A percentile compares a stretch with the other conserved stretches of the same genome.
These are phyloP conservation scores for Mycosphaerella sp. DNA, from an alignment of 2,329 filamentous ascomycete species.

Conservation along the genomic window DNA sequence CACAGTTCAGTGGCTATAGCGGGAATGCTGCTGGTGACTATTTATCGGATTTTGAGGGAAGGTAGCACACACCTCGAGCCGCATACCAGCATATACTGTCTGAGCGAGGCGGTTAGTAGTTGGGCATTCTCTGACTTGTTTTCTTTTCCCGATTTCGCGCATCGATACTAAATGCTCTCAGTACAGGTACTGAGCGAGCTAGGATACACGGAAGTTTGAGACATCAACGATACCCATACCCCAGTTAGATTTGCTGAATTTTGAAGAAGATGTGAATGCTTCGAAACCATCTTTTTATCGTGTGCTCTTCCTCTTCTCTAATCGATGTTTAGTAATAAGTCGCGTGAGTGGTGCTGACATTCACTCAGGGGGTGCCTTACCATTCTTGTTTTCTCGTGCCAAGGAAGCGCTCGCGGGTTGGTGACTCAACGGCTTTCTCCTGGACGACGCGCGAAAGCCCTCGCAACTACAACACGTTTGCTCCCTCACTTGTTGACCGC, in stretches of 20 bases:
- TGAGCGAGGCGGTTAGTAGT: neutral
- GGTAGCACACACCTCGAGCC: slow-evolving; percentile 15
- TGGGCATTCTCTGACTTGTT: neutral
- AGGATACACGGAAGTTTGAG: slow-evolving; percentile 3
- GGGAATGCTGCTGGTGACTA: slow-evolving; percentile 26
- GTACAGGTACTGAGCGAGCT: slow-evolving; percentile 2
- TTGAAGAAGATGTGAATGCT: neutral
- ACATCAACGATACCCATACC: slow-evolving; percentile 5
- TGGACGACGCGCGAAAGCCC: too few species aligned
- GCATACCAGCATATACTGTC: neutral
- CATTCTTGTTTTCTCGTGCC: too few species aligned
- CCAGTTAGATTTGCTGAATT: slow-evolving; percentile 5
- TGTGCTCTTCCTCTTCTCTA: neutral
- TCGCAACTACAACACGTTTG: too few species aligned
- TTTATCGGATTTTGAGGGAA: slow-evolving; percentile 32
- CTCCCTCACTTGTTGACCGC: too few species aligned
- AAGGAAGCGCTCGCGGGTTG: neutral
- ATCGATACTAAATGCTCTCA: slow-evolving; percentile 8
- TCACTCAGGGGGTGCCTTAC: neutral
- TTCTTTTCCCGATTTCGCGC: neutral
- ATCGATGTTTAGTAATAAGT: too few species aligned
- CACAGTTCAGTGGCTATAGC: slow-evolving; percentile 10
- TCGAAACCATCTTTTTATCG: neutral
- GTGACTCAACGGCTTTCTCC: too few species aligned
- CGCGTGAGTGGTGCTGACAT: too few species aligned